phyloP scores from a whole-genome alignment of 169 alveolate genomes.

The Cryptosporidium sp. region DNA sequence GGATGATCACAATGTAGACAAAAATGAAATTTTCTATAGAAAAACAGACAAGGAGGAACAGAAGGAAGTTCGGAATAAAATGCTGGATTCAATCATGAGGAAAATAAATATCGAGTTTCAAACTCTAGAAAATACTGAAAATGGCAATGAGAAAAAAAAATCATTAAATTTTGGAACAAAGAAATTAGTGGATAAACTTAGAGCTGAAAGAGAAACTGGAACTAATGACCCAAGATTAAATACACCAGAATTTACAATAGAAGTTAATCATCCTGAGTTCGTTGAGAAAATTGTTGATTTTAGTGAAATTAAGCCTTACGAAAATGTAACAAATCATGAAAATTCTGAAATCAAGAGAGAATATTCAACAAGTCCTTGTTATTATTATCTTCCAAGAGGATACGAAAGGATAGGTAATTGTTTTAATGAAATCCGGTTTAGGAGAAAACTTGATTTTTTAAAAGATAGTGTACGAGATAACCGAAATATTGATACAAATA shows the following conservation, averaged over 20 bases:
- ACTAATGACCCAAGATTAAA: constrained; percentile 62
- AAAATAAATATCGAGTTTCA: constrained; percentile 16
- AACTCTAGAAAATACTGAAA: constrained; percentile 5
- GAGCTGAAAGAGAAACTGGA: constrained; percentile 27
- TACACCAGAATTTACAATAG: constrained; percentile 43
- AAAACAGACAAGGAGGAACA: constrained; percentile 6
- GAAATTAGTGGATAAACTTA: constrained; percentile 29
- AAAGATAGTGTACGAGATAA: not conserved
- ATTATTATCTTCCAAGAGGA: constrained; percentile 55
- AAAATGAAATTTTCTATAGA: not conserved
- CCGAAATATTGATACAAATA: not conserved
- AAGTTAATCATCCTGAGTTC: constrained; percentile 15
- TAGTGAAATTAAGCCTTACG: constrained; percentile 17
- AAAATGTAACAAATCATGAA: constrained; percentile 38
- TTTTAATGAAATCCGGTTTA: constrained; percentile 36
- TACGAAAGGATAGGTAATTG: constrained; percentile 32
- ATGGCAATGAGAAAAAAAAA: not conserved
- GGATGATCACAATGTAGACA: not conserved
- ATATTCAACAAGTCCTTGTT: constrained; percentile 10
- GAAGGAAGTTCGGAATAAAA: constrained; percentile 11
- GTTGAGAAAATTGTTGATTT: constrained; percentile 20
- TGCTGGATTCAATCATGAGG: not conserved
- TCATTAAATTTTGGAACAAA: not conserved
- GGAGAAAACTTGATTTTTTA: constrained; percentile 10
- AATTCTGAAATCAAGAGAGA: not conserved